Evolutionary conservation across 352 stramenopile genomes (phyloP), one percentile per base, ranked within the genome.

Genomic region (Pythium apleroticum): DNA sequence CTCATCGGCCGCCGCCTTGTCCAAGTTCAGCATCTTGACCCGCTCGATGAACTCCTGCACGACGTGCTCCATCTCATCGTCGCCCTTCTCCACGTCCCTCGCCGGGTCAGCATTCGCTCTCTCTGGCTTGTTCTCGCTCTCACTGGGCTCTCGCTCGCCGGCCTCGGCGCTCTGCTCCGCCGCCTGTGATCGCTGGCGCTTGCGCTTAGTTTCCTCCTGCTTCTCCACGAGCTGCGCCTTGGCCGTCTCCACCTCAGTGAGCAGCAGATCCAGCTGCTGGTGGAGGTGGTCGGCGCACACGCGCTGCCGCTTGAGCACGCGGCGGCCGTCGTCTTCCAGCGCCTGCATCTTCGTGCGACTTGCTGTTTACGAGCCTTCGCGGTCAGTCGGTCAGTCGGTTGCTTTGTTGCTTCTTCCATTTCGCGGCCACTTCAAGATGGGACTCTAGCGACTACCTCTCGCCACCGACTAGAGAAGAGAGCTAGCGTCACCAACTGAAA

Each of bases 301-400:
- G 17, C 81, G 78, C 71, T 92, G 84, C 52, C 86, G 87, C 73
- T 92, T 92, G 59, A 90, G 64, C 73, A 85, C 81, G 57, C 78
- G 76, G 56, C 77, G 72, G 27, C 68, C 80, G 54, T 89, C 84
- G 39, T 90, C 81, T 30, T 78, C 75, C 27, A 91, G 65, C 25
- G 71, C 72, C 71, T 89, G 75, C 82, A 91, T 90, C 46, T 17
- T 56, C 30, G 19, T 35, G 3, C 11, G 25, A 25, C 50, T 30
- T 35, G 22, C 31, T 5, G 58, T 45, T 5, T 19, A 49, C 30
- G 30, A 33, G 30, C n/a, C n/a, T n/a, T n/a, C n/a, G n/a, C n/a
- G n/a, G n/a, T n/a, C n/a, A n/a, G n/a, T n/a, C n/a, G n/a, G n/a
- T n/a, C n/a, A n/a, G n/a, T n/a, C n/a, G 52, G 59, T 56, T 20